phyloP scores from a whole-genome alignment of 768 basidiomycete genomes.

The Leccinum fibrillosum region DNA sequence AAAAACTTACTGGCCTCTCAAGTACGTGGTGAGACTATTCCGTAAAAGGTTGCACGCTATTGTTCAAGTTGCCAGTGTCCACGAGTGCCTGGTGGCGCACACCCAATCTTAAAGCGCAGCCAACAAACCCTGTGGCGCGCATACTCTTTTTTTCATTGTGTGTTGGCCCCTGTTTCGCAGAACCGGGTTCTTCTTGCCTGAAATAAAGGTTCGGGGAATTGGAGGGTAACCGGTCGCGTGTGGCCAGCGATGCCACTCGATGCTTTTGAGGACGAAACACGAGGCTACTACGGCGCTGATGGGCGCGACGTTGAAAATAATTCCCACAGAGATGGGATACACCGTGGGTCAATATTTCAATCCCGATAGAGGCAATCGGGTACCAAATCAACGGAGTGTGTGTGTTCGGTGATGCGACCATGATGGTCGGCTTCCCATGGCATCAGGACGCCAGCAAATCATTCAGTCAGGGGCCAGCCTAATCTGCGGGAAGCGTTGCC shows the following conservation, averaged over 20 bases:
- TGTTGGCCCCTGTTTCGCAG: constrained; percentile 11
- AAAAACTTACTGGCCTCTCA: constrained; percentile 15
- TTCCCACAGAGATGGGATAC: constrained; percentile 27
- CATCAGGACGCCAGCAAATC: not conserved
- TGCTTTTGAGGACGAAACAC: not conserved
- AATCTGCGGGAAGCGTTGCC: not conserved
- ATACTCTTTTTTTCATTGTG: not conserved
- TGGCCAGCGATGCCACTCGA: not conserved
- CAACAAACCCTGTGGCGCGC: constrained; percentile 21
- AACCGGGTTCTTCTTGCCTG: not conserved
- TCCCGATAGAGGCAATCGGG: constrained; percentile 1
- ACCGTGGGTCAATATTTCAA: not conserved
- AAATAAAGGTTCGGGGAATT: not conserved
- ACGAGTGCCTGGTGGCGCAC: constrained; percentile 15
- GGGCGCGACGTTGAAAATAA: not conserved
- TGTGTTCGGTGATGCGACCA: not conserved
- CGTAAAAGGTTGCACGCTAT: constrained; percentile 14
- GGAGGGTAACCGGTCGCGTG: not conserved
- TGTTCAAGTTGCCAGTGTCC: constrained; percentile 7
- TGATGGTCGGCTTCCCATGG: not conserved
- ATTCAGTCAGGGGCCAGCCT: constrained; percentile 10
- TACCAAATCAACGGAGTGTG: constrained; percentile 16
- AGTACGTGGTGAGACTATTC: not conserved
- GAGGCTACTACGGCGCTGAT: constrained; percentile 3
- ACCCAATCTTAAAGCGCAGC: constrained; percentile 9